Conservation (phyloP, 2,329 filamentous ascomycete species). For the Balansia obtecta region DNA sequence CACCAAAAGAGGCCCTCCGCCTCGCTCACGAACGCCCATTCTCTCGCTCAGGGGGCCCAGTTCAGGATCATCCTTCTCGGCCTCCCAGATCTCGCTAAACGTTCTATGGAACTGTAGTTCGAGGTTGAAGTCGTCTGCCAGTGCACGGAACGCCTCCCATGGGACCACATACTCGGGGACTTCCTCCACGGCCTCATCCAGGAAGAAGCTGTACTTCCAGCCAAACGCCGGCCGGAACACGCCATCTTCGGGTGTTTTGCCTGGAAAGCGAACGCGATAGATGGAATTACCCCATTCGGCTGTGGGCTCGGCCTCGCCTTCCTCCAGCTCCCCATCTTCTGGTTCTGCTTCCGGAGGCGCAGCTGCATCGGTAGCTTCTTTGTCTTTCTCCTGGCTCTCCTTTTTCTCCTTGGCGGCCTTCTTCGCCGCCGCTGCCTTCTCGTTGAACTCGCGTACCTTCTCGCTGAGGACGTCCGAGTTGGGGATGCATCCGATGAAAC, state of each 20-base stretch:
- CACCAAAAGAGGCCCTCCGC: constrained; percentile 55
- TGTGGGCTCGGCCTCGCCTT: constrained; percentile 48
- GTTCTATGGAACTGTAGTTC: constrained; percentile 89
- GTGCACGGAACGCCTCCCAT: constrained; percentile 91
- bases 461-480: constrained; percentile 84
- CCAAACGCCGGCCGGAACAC: constrained; percentile 90
- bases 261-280: constrained; percentile 81
- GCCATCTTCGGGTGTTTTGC: constrained; percentile 70
- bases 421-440: constrained; percentile 27
- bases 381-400: constrained; percentile 21
- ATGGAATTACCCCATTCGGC: constrained; percentile 89
- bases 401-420: constrained; percentile 30
- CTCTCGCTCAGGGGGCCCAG: constrained; percentile 79
- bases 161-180: constrained; percentile 96
- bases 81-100: constrained; percentile 83
- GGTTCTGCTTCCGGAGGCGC: constrained; percentile 15
- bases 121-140: constrained; percentile 93
- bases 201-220: constrained; percentile 96
- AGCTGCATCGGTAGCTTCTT: constrained; percentile 1
- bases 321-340: constrained; percentile 39
- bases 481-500: constrained; percentile 92
- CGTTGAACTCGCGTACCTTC: constrained; percentile 67
- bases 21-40: constrained; percentile 80
- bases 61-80: constrained; percentile 74
- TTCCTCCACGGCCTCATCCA: constrained; percentile 90